Evolutionary conservation across 306 rosid species (phyloP).

Genomic region (Alnus glutinosa): DNA sequence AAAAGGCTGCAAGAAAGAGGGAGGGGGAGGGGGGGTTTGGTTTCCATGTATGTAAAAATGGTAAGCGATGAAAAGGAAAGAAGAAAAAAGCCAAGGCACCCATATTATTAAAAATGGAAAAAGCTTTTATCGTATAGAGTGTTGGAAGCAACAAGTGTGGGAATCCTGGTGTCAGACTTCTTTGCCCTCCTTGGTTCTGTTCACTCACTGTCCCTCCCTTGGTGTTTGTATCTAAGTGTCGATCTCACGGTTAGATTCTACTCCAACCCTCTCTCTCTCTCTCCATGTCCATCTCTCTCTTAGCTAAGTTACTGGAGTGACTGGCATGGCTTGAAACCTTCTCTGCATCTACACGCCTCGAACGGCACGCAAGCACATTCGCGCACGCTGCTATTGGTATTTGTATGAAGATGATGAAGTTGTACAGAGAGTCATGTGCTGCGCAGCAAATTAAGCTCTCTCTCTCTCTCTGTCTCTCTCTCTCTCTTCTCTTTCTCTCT

Average conservation of each 20-base stretch:
- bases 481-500: slow-evolving; percentile 11
- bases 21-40: neutral
- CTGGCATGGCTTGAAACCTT: slow-evolving; percentile 10
- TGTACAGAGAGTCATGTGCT: slow-evolving; percentile 50
- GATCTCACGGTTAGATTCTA: slow-evolving; percentile 56
- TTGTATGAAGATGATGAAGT: slow-evolving; percentile 41
- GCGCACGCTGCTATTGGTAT: slow-evolving; percentile 40
- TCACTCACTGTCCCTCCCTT: slow-evolving; percentile 17
- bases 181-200: slow-evolving; percentile 36
- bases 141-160: slow-evolving; percentile 85
- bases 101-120: slow-evolving; percentile 30
- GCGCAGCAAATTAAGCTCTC: slow-evolving; percentile 4
- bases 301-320: neutral
- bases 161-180: slow-evolving; percentile 70
- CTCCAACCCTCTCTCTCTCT: slow-evolving; percentile 28
- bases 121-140: slow-evolving; percentile 73
- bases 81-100: slow-evolving; percentile 16
- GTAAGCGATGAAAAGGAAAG: slow-evolving; percentile 38
- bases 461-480: neutral
- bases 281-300: neutral
- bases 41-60: slow-evolving; percentile 34
- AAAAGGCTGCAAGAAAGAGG: slow-evolving; percentile 30
- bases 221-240: slow-evolving; percentile 39
- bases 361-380: slow-evolving; percentile 39
- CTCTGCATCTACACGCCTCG: slow-evolving; percentile 38